Conservation (phyloP, 1,284 basidiomycete species). For the Tilletia caries region DNA sequence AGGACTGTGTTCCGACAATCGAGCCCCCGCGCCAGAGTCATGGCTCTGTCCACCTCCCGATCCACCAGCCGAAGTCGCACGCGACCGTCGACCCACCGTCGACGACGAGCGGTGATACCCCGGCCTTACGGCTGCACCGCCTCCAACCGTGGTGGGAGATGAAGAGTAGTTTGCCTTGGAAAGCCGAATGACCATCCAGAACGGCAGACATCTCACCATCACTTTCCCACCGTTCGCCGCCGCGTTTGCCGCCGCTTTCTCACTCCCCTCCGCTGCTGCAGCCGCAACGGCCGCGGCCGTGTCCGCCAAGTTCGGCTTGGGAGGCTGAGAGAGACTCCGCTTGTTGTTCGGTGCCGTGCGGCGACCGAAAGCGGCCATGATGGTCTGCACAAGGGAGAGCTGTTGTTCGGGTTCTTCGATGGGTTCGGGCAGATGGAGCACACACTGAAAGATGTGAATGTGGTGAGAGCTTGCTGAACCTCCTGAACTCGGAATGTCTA, state of each 20-base stretch:
- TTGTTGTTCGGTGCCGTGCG: conserved; percentile 26
- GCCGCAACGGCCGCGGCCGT: conserved; percentile 14
- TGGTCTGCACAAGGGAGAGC: conserved; percentile 39
- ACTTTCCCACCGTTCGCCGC: conserved; percentile 23
- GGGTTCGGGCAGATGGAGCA: conserved; percentile 38
- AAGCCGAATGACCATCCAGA: conserved; percentile 42
- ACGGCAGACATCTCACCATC: conserved; percentile 34
- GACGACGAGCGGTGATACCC: background rate
- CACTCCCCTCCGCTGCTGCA: conserved; percentile 6
- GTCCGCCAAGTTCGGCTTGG: conserved; percentile 23
- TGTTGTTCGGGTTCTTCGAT: conserved; percentile 22
- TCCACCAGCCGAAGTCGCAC: background rate
- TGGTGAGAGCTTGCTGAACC: conserved; percentile 26
- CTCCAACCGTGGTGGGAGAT: background rate
- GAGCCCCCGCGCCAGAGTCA: background rate
- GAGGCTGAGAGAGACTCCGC: conserved; percentile 30
- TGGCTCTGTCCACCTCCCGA: background rate
- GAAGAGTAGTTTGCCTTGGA: conserved; percentile 19
- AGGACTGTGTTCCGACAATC: background rate
- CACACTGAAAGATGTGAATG: conserved; percentile 49
- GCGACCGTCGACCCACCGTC: background rate
- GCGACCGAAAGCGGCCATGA: conserved; percentile 45
- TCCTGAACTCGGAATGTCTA: background rate
- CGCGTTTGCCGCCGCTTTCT: conserved; percentile 20
- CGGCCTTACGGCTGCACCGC: background rate